Evolutionary conservation across 305 asterid species (phyloP).

Genomic region (Plantago rigida): DNA sequence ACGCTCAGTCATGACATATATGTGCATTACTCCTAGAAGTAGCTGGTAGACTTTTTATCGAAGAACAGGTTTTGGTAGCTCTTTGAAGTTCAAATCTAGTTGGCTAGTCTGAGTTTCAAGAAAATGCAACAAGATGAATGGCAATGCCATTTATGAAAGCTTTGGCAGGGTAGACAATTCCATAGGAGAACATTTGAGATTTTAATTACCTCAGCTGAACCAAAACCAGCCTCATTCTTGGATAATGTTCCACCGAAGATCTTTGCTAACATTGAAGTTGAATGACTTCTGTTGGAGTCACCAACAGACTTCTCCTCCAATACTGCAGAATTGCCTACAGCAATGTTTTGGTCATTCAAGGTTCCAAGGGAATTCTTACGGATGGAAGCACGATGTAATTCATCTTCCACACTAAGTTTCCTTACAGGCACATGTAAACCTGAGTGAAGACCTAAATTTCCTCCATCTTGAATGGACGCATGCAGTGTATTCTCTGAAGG

Average conservation of each 20-base stretch:
- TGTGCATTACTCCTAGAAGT: constrained; percentile 1
- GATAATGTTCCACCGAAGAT: constrained; percentile 55
- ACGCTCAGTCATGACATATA: neutral
- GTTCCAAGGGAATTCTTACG: constrained; percentile 34
- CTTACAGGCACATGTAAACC: constrained; percentile 34
- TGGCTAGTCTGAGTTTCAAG: constrained; percentile 10
- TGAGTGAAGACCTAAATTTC: constrained; percentile 30
- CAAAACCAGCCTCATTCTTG: constrained; percentile 32
- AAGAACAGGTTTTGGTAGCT: neutral
- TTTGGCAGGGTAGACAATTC: no score
- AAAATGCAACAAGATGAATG: constrained; percentile 4
- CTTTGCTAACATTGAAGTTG: constrained; percentile 56
- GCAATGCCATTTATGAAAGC: neutral
- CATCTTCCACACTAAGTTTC: constrained; percentile 39
- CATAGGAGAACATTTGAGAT: no score
- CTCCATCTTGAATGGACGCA: constrained; percentile 29
- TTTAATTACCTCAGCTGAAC: constrained; percentile 44
- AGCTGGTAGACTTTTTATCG: neutral
- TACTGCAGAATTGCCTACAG: constrained; percentile 33
- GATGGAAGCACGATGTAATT: constrained; percentile 29
- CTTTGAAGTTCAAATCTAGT: neutral
- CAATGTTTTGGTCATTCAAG: constrained; percentile 31
- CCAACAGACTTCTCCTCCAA: constrained; percentile 36
- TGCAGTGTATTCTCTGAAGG: constrained; percentile 36
- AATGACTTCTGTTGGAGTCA: constrained; percentile 35